Evolutionary conservation across 73 alveolate species (phyloP).

Genomic region (Uronychia setigera): DNA sequence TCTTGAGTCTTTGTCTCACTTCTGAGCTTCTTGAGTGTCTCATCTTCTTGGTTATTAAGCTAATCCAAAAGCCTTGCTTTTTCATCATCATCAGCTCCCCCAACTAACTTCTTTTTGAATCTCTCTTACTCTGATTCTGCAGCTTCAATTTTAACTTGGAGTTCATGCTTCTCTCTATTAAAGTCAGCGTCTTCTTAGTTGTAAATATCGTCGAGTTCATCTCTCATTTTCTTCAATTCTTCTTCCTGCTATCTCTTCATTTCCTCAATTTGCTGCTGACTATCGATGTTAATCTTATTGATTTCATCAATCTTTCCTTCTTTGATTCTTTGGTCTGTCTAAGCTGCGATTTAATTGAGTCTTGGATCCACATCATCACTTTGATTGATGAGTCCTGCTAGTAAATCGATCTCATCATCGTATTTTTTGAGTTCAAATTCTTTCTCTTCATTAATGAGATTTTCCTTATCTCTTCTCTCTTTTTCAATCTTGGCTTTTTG

Average conservation of each 20-base stretch:
- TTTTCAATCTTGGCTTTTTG: constrained; percentile 20
- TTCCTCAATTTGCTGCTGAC: not conserved
- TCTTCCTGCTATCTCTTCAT: not conserved
- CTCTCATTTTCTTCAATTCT: constrained; percentile 22
- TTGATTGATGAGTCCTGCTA: constrained; percentile 8
- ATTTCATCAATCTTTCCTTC: not conserved
- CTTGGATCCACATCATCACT: constrained; percentile 12
- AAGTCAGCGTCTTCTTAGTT: constrained; percentile 8
- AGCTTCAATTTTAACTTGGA: constrained; percentile 8
- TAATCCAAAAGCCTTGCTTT: constrained; percentile 7
- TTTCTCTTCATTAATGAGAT: constrained; percentile 6
- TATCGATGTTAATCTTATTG: not conserved
- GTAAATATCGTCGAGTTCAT: constrained; percentile 18
- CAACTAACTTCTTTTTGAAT: constrained; percentile 10
- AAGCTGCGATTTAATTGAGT: constrained; percentile 5
- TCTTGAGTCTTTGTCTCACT: constrained; percentile 15
- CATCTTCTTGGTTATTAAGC: constrained; percentile 15
- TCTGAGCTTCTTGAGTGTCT: constrained; percentile 11
- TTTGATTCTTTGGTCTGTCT: constrained; percentile 5
- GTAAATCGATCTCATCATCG: constrained; percentile 5
- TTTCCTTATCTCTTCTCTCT: constrained; percentile 15
- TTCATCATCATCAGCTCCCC: constrained; percentile 7
- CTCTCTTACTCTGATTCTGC: constrained; percentile 1
- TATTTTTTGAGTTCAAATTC: constrained; percentile 10
- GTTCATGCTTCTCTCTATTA: constrained; percentile 1